These are phyloP conservation scores for Penicillium odoratum DNA, from an alignment of 495 filamentous ascomycete species.

Conservation along the genomic window DNA sequence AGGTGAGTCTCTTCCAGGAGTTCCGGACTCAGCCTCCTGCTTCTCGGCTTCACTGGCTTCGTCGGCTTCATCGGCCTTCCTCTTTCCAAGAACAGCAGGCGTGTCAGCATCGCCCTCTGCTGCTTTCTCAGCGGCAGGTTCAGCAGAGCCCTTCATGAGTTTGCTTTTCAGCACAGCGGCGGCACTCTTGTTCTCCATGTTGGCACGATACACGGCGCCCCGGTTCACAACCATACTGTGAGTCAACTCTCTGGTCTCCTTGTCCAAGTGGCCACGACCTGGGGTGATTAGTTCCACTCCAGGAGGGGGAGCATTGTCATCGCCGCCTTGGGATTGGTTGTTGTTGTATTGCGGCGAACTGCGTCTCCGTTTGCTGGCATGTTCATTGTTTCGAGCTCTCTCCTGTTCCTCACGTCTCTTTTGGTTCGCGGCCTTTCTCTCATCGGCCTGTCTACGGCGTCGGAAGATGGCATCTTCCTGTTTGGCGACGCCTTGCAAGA, in stretches of 20 bases:
- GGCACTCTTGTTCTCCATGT: constrained; percentile 90
- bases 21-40: constrained; percentile 55
- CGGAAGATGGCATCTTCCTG: constrained; percentile 95
- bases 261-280: constrained; percentile 55
- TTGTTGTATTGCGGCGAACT: constrained; percentile 49
- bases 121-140: constrained; percentile 19
- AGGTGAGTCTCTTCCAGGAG: constrained; percentile 58
- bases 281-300: constrained; percentile 61
- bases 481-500: constrained; percentile 84
- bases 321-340: constrained; percentile 30
- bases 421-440: constrained; percentile 71
- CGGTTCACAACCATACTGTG: constrained; percentile 88
- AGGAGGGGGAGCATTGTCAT: constrained; percentile 40
- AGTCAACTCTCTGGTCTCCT: constrained; percentile 64
- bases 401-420: constrained; percentile 76
- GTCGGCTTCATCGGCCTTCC: constrained; percentile 63
- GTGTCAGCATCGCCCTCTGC: constrained; percentile 25
- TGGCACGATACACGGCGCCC: constrained; percentile 70
- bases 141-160: constrained; percentile 53
- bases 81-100: constrained; percentile 56
- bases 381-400: constrained; percentile 50
- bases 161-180: constrained; percentile 85
- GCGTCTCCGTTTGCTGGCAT: constrained; percentile 43
- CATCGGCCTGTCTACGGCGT: constrained; percentile 77
- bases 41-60: constrained; percentile 52